Evolutionary conservation across 2,329 filamentous ascomycete genomes (phyloP).

Genomic region (Claviceps sp.): DNA sequence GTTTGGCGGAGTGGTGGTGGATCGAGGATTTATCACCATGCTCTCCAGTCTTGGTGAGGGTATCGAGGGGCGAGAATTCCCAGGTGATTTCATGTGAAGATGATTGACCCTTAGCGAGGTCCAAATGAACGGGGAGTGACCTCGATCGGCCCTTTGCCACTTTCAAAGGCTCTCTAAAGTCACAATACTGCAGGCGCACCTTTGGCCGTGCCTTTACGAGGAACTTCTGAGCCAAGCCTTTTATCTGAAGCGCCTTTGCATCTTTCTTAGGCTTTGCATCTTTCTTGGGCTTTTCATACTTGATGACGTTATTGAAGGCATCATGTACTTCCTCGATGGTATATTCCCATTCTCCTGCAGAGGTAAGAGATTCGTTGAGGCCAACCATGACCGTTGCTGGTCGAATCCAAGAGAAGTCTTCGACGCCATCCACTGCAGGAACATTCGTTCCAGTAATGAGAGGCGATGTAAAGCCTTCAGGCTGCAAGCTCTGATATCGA

Average conservation of each 20-base stretch:
- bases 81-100: conserved; percentile 63
- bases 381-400: conserved; percentile 63
- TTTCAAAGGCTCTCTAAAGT: conserved; percentile 66
- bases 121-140: conserved; percentile 58
- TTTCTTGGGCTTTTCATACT: conserved; percentile 53
- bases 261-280: conserved; percentile 55
- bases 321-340: conserved; percentile 86
- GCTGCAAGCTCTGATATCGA: conserved; percentile 86
- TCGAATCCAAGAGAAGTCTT: conserved; percentile 71
- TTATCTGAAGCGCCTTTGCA: conserved; percentile 46
- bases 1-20: conserved; percentile 48
- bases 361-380: conserved; percentile 77
- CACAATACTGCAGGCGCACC: conserved; percentile 59
- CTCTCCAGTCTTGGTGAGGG: conserved; percentile 55
- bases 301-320: conserved; percentile 73
- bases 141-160: conserved; percentile 61
- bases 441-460: conserved; percentile 49
- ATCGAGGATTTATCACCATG: conserved; percentile 46
- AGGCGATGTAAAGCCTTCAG: conserved; percentile 71
- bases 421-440: conserved; percentile 45
- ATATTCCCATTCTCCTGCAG: conserved; percentile 74
- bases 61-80: conserved; percentile 64
- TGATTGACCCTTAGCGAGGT: conserved; percentile 43
- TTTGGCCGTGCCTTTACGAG: conserved; percentile 76
- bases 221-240: conserved; percentile 62